Percentiles rank a stretch among this genome's conserved stretches.
Evolutionary conservation across 768 basidiomycete species (phyloP).

Genomic region (Brasilioporus rufonigricans): DNA sequence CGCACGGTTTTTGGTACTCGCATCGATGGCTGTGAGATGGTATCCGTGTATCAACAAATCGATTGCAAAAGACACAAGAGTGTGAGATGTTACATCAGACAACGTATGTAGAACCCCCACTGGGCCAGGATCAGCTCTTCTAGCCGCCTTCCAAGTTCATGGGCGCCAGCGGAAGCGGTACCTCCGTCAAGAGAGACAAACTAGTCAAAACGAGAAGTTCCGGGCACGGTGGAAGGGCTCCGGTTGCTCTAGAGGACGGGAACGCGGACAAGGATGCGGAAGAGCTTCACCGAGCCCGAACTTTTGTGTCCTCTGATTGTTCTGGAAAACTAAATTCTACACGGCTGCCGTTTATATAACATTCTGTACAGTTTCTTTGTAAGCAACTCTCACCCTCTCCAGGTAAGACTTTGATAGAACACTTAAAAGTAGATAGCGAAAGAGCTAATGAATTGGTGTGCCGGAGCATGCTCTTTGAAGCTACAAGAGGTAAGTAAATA

Average conservation of each 20-base stretch:
- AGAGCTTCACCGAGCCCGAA: slow-evolving; percentile 83
- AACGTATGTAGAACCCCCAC: slow-evolving; percentile 36
- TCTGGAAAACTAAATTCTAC: slow-evolving; percentile 33
- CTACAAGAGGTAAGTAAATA: not conserved
- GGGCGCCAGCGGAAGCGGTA: slow-evolving; percentile 70
- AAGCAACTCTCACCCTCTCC: slow-evolving; percentile 37
- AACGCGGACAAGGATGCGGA: slow-evolving; percentile 93
- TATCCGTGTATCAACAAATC: not conserved
- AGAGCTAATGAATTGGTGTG: no score
- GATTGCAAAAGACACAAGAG: not conserved
- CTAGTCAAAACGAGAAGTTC: slow-evolving; percentile 44
- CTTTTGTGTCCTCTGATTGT: slow-evolving; percentile 89
- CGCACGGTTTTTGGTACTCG: not conserved
- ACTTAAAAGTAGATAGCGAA: no score
- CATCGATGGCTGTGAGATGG: not conserved
- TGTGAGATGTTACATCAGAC: not conserved
- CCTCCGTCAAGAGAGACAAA: slow-evolving; percentile 51
- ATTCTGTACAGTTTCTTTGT: slow-evolving; percentile 36
- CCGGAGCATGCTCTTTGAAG: no score
- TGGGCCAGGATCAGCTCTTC: slow-evolving; percentile 34
- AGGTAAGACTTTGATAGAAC: no score
- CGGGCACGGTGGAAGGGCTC: slow-evolving; percentile 35
- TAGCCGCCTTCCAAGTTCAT: slow-evolving; percentile 47
- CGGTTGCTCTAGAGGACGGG: slow-evolving; percentile 78
- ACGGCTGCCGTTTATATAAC: slow-evolving; percentile 13